phyloP scores from a whole-genome alignment of 306 rosid species.

The Macrotyloma uniflorum region DNA sequence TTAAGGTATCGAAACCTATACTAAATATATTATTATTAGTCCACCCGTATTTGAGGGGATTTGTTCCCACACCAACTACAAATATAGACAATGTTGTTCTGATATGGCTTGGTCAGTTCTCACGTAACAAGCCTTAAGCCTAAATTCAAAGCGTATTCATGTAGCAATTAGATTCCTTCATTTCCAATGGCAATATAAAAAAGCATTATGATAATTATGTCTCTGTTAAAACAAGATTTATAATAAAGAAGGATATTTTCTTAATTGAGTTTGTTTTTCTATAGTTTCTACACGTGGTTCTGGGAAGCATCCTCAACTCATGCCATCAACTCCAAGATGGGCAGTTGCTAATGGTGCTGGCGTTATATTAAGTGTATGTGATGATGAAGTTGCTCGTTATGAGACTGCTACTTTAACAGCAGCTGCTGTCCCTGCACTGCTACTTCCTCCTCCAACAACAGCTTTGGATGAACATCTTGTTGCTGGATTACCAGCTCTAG shows the following conservation, averaged over 20 bases:
- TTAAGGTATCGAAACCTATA: not conserved
- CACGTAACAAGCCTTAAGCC: not conserved
- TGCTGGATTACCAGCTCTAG: constrained; percentile 92
- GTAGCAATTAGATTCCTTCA: not conserved
- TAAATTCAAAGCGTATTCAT: not conserved
- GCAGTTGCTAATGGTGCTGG: constrained; percentile 96
- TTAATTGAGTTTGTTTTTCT: constrained; percentile 1
- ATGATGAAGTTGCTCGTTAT: constrained; percentile 84
- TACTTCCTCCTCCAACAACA: constrained; percentile 93
- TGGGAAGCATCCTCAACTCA: constrained; percentile 88
- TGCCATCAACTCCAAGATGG: constrained; percentile 88
- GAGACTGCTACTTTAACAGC: constrained; percentile 92
- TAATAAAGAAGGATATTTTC: not conserved
- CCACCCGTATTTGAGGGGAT: not conserved
- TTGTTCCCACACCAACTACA: not conserved
- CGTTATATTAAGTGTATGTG: constrained; percentile 88
- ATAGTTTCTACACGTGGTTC: constrained; percentile 76
- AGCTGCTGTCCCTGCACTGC: constrained; percentile 87
- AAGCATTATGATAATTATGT: not conserved
- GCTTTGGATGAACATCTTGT: constrained; percentile 90
- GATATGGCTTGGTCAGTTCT: not conserved
- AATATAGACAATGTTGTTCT: not conserved
- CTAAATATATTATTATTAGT: not conserved
- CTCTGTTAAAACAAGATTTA: not conserved
- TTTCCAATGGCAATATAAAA: not conserved